Conservation (phyloP, 2,329 filamentous ascomycete genomes). For the Coniochaeta sp. region DNA sequence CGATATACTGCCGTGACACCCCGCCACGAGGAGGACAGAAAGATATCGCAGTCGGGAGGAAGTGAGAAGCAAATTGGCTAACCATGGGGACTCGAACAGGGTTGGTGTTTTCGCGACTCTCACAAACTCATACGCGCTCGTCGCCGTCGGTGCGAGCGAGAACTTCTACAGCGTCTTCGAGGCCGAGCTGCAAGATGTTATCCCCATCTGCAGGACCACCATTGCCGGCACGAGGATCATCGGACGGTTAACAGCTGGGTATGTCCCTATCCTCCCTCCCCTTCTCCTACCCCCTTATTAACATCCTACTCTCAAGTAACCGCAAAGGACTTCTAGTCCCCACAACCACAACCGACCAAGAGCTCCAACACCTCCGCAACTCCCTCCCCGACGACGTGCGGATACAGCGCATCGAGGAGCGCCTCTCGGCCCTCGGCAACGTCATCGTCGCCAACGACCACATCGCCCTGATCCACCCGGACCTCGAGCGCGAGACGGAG, state of each 20-base stretch:
- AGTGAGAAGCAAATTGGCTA: not conserved
- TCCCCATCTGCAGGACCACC: conserved; percentile 93
- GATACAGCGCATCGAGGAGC: conserved; percentile 96
- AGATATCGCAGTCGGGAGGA: too few species aligned
- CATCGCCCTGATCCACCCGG: conserved; percentile 91
- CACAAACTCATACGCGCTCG: conserved; percentile 94
- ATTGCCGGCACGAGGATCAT: conserved; percentile 96
- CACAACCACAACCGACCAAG: conserved; percentile 93
- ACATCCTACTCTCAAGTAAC: conserved; percentile 54
- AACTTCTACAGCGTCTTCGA: conserved; percentile 99
- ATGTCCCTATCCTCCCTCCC: conserved; percentile 28
- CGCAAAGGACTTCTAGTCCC: conserved; percentile 94
- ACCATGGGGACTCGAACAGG: conserved; percentile 50
- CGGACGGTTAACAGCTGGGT: conserved; percentile 89
- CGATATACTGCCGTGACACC: conserved; percentile 20
- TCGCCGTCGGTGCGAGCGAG: conserved; percentile 90
- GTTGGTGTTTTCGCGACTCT: conserved; percentile 95
- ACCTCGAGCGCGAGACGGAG: conserved; percentile 95
- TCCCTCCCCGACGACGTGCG: conserved; percentile 85
- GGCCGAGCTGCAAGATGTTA: conserved; percentile 92
- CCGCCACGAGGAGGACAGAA: conserved; percentile 8
- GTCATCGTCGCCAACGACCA: conserved; percentile 97
- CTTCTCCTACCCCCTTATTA: not conserved
- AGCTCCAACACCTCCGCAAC: conserved; percentile 94
- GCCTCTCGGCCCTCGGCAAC: conserved; percentile 90